These are phyloP conservation scores for Ormosia semicastrata DNA, from an alignment of 306 rosid genomes.

Conservation along the genomic window DNA sequence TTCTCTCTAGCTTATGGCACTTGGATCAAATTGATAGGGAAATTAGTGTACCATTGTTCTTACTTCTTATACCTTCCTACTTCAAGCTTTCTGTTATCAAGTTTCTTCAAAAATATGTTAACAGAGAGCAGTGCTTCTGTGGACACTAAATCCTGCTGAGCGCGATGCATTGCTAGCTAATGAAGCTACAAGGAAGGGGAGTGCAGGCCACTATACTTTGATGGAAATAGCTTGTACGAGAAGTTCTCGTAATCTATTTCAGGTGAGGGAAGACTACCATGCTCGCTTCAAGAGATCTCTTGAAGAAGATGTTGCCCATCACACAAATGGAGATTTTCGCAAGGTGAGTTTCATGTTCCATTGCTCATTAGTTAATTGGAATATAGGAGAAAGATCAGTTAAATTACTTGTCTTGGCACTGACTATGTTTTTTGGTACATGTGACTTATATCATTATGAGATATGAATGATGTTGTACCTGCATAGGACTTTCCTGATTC, in stretches of 20 bases:
- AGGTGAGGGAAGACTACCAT: background rate
- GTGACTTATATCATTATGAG: background rate
- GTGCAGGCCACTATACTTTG: constrained; percentile 41
- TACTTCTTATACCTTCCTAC: background rate
- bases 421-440: background rate
- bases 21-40: background rate
- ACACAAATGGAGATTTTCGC: constrained; percentile 59
- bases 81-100: background rate
- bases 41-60: background rate
- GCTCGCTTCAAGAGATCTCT: constrained; percentile 54
- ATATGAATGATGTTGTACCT: background rate
- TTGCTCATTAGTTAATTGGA: background rate
- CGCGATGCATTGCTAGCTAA: constrained; percentile 54
- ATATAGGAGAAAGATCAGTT: background rate
- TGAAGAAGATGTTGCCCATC: constrained; percentile 62
- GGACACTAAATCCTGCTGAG: constrained; percentile 57
- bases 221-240: constrained; percentile 57
- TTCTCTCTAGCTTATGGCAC: background rate
- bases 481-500: background rate
- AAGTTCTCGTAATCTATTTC: constrained; percentile 40
- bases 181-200: constrained; percentile 49
- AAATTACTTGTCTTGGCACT: background rate
- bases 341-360: constrained; percentile 33
- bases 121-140: constrained; percentile 46
- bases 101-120: background rate